Percentiles rank a stretch among this genome's conserved stretches.
Conservation (phyloP, 352 stramenopile species). For the Pythium chondricola region DNA sequence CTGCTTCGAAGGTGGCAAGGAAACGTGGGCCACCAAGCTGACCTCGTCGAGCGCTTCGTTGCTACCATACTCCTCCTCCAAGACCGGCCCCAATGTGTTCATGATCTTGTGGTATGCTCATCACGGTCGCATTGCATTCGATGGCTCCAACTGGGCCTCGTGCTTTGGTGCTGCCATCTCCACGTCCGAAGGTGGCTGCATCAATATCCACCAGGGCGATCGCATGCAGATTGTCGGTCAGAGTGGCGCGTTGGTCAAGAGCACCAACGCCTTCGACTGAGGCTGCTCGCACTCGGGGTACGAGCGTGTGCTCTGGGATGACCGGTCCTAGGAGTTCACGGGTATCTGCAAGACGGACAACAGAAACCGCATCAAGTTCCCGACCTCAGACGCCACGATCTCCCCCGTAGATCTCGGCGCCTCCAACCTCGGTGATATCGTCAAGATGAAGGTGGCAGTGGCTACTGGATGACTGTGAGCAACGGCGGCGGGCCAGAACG, state of each 20-base stretch:
- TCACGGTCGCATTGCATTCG: conserved; percentile 49
- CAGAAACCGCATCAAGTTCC: conserved; percentile 68
- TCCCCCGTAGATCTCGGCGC: conserved; percentile 46
- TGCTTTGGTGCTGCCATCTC: conserved; percentile 59
- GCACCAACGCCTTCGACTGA: conserved; percentile 42
- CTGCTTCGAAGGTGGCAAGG: conserved; percentile 39
- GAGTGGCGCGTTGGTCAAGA: conserved; percentile 29
- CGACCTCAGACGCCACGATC: conserved; percentile 44
- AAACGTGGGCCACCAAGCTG: conserved; percentile 53
- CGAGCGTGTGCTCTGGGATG: conserved; percentile 53
- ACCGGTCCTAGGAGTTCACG: conserved; percentile 32
- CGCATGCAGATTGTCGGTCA: conserved; percentile 58
- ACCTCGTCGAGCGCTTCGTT: conserved; percentile 41
- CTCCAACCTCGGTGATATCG: conserved; percentile 46
- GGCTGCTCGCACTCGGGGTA: conserved; percentile 57
- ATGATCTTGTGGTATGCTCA: conserved; percentile 74
- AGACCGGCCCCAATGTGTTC: conserved; percentile 38
- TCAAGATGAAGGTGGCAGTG: conserved; percentile 29
- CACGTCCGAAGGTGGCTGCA: conserved; percentile 44
- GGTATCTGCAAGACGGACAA: conserved; percentile 63
- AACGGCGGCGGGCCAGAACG: conserved; percentile 40
- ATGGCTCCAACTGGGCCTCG: conserved; percentile 54
- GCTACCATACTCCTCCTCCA: conserved; percentile 42
- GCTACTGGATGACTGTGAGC: conserved; percentile 60
- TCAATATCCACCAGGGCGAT: conserved; percentile 67